Evolutionary conservation across 352 stramenopile genomes (phyloP).

Genomic region (Blastocystis sp.): DNA sequence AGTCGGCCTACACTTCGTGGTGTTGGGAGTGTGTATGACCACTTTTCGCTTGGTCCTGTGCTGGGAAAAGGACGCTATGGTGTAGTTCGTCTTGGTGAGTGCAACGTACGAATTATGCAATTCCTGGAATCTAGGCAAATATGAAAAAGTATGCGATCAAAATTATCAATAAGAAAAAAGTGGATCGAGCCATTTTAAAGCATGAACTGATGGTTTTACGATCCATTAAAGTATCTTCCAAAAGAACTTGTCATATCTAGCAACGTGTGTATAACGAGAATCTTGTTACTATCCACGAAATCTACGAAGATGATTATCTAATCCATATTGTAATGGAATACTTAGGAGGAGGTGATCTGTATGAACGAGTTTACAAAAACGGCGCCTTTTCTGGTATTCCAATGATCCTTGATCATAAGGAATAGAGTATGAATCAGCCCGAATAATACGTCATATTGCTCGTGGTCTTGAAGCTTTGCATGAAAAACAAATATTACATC

Average conservation of each 20-base stretch:
- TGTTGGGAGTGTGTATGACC: constrained; percentile 37
- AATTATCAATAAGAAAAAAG: constrained; percentile 58
- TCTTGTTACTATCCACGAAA: constrained; percentile 39
- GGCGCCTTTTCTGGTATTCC: background rate
- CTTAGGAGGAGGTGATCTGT: constrained; percentile 16
- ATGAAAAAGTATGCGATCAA: constrained; percentile 32
- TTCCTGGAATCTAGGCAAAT: background rate
- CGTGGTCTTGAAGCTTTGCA: background rate
- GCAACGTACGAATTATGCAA: background rate
- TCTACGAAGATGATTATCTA: constrained; percentile 55
- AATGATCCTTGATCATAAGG: background rate
- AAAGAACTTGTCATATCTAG: background rate
- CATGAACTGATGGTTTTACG: constrained; percentile 39
- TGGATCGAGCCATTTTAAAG: constrained; percentile 13
- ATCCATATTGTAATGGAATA: constrained; percentile 56
- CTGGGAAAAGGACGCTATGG: constrained; percentile 43
- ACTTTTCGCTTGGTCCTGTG: constrained; percentile 28
- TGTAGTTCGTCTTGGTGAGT: constrained; percentile 33
- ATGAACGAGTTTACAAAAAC: background rate
- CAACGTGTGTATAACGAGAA: constrained; percentile 20
- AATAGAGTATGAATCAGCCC: constrained; percentile 1
- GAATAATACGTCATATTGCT: constrained; percentile 25
- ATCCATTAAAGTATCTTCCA: background rate
- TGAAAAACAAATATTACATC: constrained; percentile 14
- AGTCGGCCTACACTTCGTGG: constrained; percentile 45